Percentiles rank a stretch among this genome's conserved stretches.
Conservation (phyloP, 116 monocot species). For the Posidonia oceanica region DNA sequence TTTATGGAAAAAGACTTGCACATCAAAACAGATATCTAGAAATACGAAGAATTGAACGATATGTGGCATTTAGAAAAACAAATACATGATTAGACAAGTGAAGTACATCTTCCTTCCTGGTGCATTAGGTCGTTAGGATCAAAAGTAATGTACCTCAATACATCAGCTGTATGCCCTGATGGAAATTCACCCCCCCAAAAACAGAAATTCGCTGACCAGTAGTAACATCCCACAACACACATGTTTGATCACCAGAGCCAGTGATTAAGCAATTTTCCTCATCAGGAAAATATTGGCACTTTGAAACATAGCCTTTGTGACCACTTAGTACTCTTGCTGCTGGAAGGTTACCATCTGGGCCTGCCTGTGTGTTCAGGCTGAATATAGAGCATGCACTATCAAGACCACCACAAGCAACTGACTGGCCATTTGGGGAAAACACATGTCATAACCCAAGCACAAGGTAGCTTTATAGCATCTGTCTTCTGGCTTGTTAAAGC, state of each 20-base stretch:
- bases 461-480: slow-evolving; percentile 83
- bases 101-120: no score
- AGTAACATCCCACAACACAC: slow-evolving; percentile 86
- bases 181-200: slow-evolving; percentile 95
- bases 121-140: not conserved
- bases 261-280: slow-evolving; percentile 78
- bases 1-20: no score
- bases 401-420: slow-evolving; percentile 89
- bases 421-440: slow-evolving; percentile 83
- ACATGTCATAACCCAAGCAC: slow-evolving; percentile 96
- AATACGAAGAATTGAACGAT: no score
- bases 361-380: slow-evolving; percentile 66
- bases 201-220: slow-evolving; percentile 84
- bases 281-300: slow-evolving; percentile 85
- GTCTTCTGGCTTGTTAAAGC: slow-evolving; percentile 98
- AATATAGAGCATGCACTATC: slow-evolving; percentile 94
- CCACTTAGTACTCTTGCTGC: slow-evolving; percentile 68
- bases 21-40: no score
- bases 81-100: no score
- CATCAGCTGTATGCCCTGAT: slow-evolving; percentile 92
- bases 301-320: slow-evolving; percentile 91
- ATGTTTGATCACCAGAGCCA: slow-evolving; percentile 95
- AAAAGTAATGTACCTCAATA: slow-evolving; percentile 48
- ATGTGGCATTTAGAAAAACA: no score
- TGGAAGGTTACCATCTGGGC: slow-evolving; percentile 84